Evolutionary conservation across 306 rosid species (phyloP).

Genomic region (Lathyrus oleraceus): DNA sequence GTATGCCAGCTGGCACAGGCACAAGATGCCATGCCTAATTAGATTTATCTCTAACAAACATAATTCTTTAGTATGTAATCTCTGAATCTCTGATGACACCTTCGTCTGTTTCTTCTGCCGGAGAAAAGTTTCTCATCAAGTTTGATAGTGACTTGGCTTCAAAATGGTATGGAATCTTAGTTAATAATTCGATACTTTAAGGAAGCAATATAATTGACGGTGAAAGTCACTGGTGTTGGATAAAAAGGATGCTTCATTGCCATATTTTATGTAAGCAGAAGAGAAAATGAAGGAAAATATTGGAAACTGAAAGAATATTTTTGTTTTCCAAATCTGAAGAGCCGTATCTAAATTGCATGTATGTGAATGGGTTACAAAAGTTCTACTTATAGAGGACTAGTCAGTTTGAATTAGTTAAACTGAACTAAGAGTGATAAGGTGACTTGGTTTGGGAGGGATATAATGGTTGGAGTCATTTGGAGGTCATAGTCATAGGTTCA

Average conservation of each 20-base stretch:
- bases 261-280: background rate
- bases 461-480: background rate
- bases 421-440: background rate
- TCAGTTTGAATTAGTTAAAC: background rate
- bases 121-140: background rate
- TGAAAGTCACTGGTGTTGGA: background rate
- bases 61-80: background rate
- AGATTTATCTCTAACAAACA: background rate
- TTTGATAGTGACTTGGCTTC: background rate
- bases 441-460: background rate
- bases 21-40: background rate
- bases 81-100: background rate
- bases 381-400: constrained; percentile 1
- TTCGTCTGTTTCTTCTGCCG: no score
- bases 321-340: background rate
- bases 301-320: background rate
- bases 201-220: background rate
- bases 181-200: background rate
- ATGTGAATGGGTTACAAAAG: background rate
- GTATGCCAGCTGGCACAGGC: background rate
- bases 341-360: background rate
- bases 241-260: background rate
- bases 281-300: constrained; percentile 1
- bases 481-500: background rate
- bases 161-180: background rate